Evolutionary conservation across 1,284 basidiomycete genomes (phyloP).

Genomic region (Volvariella volvacea): DNA sequence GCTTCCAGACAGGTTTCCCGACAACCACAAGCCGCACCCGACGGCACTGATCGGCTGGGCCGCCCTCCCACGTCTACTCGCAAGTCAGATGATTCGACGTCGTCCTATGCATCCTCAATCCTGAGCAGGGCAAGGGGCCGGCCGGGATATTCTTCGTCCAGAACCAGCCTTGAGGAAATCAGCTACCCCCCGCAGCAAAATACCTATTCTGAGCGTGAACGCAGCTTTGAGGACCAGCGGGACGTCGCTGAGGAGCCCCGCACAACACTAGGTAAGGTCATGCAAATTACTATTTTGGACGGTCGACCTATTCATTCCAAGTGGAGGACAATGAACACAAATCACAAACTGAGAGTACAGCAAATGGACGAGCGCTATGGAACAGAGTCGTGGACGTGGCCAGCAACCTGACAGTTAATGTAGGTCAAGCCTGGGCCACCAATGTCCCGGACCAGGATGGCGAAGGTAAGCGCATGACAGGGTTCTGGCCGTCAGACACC

Average conservation of each 20-base stretch:
- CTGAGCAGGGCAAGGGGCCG: constrained; percentile 19
- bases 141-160: constrained; percentile 31
- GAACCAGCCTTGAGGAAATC: constrained; percentile 32
- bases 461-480: constrained; percentile 35
- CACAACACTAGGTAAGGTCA: too few species aligned
- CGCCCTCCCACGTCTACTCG: constrained; percentile 10
- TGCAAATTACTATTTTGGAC: too few species aligned
- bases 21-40: too few species aligned
- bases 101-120: constrained; percentile 26
- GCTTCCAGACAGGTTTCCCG: too few species aligned
- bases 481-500: constrained; percentile 3
- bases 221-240: too few species aligned
- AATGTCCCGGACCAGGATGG: constrained; percentile 36
- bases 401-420: constrained; percentile 45
- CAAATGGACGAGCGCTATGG: constrained; percentile 35
- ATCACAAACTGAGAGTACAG: too few species aligned
- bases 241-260: too few species aligned
- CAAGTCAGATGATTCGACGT: constrained; percentile 17
- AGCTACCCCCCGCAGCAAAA: not conserved
- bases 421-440: constrained; percentile 49
- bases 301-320: too few species aligned
- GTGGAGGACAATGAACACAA: too few species aligned
- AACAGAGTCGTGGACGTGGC: constrained; percentile 47
- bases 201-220: too few species aligned
- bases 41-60: too few species aligned